phyloP scores from a whole-genome alignment of 306 rosid genomes.

The Rubus idaeus region DNA sequence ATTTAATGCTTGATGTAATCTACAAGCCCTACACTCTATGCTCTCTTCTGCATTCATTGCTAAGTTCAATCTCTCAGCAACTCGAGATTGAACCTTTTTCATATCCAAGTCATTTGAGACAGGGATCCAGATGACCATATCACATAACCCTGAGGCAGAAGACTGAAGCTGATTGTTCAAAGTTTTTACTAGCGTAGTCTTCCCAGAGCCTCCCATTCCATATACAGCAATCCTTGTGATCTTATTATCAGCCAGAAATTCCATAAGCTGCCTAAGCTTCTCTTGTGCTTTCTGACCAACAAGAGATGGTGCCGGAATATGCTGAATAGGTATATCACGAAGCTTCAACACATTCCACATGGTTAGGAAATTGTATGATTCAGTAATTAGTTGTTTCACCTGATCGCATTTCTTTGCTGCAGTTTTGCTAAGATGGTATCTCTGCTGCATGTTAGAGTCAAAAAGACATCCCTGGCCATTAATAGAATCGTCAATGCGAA shows the following conservation, averaged over 20 bases:
- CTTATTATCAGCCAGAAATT: not conserved
- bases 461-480: constrained; percentile 8
- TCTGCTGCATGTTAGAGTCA: constrained; percentile 7
- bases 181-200: constrained; percentile 24
- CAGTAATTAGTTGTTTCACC: constrained; percentile 7
- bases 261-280: constrained; percentile 10
- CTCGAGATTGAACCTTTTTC: constrained; percentile 13
- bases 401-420: constrained; percentile 5
- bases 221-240: constrained; percentile 11
- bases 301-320: constrained; percentile 21
- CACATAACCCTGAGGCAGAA: not conserved
- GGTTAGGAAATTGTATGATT: not conserved
- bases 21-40: constrained; percentile 11
- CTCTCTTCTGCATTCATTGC: constrained; percentile 19
- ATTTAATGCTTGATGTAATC: not conserved
- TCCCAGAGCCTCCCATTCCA: constrained; percentile 28
- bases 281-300: constrained; percentile 15
- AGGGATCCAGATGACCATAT: constrained; percentile 26
- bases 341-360: not conserved
- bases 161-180: constrained; percentile 19
- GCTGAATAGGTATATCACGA: constrained; percentile 11
- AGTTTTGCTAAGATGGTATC: constrained; percentile 9
- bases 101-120: constrained; percentile 13
- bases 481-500: not conserved
- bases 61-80: constrained; percentile 26